Evolutionary conservation across 345 rosid species (phyloP).

Genomic region (Carallia pectinifolia): DNA sequence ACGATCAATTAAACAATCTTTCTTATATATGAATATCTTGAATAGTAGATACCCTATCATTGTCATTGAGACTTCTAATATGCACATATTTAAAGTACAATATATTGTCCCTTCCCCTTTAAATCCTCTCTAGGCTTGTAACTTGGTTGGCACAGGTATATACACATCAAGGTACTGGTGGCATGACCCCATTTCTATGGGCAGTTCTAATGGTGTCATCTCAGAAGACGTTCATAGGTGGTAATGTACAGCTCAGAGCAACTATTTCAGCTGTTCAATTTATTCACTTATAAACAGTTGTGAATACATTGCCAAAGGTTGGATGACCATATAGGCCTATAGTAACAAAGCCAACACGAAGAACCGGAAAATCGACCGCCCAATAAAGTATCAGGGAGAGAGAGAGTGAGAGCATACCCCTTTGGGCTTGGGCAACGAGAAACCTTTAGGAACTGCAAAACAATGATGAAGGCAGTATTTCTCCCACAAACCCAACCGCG

Average conservation of each 20-base stretch:
- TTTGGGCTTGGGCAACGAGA: conserved; percentile 33
- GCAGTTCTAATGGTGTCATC: not conserved
- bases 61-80: no score
- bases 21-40: no score
- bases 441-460: conserved; percentile 74
- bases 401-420: conserved; percentile 42
- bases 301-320: not conserved
- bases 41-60: no score
- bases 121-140: no score
- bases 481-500: conserved; percentile 69
- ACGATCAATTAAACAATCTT: no score
- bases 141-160: no score
- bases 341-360: not conserved
- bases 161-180: no score
- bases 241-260: not conserved
- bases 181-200: no score
- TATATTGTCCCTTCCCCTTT: no score
- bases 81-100: no score
- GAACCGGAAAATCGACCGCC: not conserved
- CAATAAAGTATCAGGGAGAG: not conserved
- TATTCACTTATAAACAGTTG: not conserved
- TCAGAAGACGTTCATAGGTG: not conserved
- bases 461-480: conserved; percentile 59
- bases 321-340: not conserved
- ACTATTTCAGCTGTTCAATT: not conserved